Conservation (phyloP, 75 land plant species). For the Pinus tabuliformis region DNA sequence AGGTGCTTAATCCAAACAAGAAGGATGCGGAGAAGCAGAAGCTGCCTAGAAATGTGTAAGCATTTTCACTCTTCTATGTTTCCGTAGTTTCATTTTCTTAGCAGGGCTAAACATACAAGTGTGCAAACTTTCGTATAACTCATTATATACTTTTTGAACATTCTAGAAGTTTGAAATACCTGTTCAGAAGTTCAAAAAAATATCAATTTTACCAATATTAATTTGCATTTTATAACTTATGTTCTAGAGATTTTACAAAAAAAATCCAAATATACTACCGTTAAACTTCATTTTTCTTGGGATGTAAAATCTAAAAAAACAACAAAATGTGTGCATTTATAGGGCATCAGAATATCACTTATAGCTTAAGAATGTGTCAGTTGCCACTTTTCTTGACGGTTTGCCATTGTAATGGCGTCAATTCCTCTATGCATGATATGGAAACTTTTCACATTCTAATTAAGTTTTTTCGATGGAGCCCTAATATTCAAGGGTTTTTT, state of each 20-base stretch:
- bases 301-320: background rate
- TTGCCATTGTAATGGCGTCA: background rate
- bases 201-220: background rate
- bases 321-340: background rate
- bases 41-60: slow-evolving; percentile 90
- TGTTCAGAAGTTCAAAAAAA: background rate
- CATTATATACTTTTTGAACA: background rate
- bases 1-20: slow-evolving; percentile 74
- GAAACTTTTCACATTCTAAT: background rate
- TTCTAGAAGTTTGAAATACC: background rate
- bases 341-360: background rate
- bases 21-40: slow-evolving; percentile 68
- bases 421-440: background rate
- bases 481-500: too few species aligned
- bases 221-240: background rate
- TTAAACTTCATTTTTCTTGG: background rate
- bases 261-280: background rate
- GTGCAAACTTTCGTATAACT: background rate
- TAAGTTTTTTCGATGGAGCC: too few species aligned
- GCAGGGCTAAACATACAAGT: background rate
- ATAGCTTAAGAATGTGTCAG: background rate
- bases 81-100: background rate
- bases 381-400: background rate
- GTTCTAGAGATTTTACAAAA: background rate
- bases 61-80: background rate